Conservation (phyloP, 352 stramenopile species). For the Phytophthora citrophthora region DNA sequence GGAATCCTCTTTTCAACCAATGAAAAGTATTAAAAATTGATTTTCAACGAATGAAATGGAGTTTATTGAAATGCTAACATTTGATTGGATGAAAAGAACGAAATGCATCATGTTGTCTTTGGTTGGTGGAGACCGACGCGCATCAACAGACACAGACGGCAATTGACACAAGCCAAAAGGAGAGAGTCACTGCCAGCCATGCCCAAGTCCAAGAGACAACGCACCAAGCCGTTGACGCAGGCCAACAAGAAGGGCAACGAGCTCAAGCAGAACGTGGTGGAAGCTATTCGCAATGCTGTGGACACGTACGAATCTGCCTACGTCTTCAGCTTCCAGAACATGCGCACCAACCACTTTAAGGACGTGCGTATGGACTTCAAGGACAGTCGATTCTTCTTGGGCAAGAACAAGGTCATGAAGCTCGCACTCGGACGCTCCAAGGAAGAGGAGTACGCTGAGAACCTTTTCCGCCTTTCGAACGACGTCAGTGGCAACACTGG, state of each 20-base stretch:
- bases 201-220: slow-evolving; percentile 89
- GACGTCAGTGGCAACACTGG: slow-evolving; percentile 94
- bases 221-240: slow-evolving; percentile 94
- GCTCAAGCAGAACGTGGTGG: slow-evolving; percentile 96
- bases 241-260: slow-evolving; percentile 96
- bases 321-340: slow-evolving; percentile 98
- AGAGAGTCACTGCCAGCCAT: slow-evolving; percentile 43
- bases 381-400: slow-evolving; percentile 96
- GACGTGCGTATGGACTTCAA: slow-evolving; percentile 97
- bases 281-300: slow-evolving; percentile 93
- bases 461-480: slow-evolving; percentile 92
- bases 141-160: slow-evolving; percentile 10
- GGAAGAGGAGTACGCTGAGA: slow-evolving; percentile 97
- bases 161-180: slow-evolving; percentile 23
- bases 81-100: slow-evolving; percentile 54
- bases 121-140: slow-evolving; percentile 55
- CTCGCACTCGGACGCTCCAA: slow-evolving; percentile 93
- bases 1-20: slow-evolving; percentile 47
- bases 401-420: slow-evolving; percentile 99
- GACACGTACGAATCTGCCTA: slow-evolving; percentile 94
- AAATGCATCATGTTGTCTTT: slow-evolving; percentile 39
- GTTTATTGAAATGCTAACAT: background rate
- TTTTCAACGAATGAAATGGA: slow-evolving; percentile 34
- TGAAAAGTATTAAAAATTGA: background rate
- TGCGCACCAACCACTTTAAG: slow-evolving; percentile 99